These are phyloP conservation scores for Anisodus acutangulus DNA, from an alignment of 257 asterid genomes.

Conservation along the genomic window DNA sequence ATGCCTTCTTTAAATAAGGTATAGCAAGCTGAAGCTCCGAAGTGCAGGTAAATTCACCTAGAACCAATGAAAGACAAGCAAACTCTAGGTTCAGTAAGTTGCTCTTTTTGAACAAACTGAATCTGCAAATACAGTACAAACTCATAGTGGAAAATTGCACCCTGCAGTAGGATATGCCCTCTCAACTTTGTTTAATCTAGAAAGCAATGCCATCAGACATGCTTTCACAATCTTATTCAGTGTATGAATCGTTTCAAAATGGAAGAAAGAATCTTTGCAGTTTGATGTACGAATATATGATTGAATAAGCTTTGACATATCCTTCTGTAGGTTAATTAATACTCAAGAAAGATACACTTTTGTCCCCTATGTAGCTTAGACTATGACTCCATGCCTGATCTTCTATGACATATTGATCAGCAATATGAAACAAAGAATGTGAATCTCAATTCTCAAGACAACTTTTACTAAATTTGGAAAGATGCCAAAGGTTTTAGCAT, in stretches of 20 bases:
- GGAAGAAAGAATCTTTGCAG: neutral
- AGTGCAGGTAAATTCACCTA: constrained; percentile 75
- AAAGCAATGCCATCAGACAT: neutral
- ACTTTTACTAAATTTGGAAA: neutral
- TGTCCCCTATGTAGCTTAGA: neutral
- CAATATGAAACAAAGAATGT: neutral
- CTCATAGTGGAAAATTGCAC: neutral
- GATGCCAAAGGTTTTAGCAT: neutral
- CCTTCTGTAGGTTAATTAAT: neutral
- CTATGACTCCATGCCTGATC: neutral
- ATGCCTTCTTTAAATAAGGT: constrained; percentile 67
- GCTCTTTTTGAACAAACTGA: constrained; percentile 21
- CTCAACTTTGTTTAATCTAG: neutral
- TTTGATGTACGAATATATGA: neutral
- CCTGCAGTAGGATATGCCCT: constrained; percentile 15
- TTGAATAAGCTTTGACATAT: neutral
- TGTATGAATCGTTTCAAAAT: neutral
- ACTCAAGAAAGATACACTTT: neutral
- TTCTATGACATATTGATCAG: neutral
- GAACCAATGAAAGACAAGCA: constrained; percentile 26
- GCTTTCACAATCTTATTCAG: constrained; percentile 16
- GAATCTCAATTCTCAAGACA: neutral
- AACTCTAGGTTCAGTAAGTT: neutral
- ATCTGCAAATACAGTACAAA: neutral
- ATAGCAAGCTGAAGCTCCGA: constrained; percentile 59